A percentile compares a stretch with the other conserved stretches of the same genome.
Evolutionary conservation across 2,329 filamentous ascomycete genomes (phyloP).

Genomic region (Chalara sp.): DNA sequence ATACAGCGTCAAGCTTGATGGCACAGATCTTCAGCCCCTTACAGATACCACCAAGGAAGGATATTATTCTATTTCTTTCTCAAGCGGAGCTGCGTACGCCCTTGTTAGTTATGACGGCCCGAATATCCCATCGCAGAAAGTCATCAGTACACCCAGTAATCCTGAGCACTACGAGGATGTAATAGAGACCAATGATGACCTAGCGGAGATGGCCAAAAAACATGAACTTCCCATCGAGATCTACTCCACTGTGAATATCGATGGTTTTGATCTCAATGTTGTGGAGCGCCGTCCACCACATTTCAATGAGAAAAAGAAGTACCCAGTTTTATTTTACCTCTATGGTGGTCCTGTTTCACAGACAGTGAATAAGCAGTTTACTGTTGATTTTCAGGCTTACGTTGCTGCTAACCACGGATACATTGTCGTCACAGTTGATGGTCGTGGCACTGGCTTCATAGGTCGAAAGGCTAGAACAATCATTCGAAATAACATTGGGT

Average conservation of each 20-base stretch:
- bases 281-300: slow-evolving; percentile 85
- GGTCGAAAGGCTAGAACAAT: slow-evolving; percentile 78
- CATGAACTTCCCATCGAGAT: slow-evolving; percentile 78
- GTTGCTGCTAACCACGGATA: slow-evolving; percentile 82
- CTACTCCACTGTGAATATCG: slow-evolving; percentile 79
- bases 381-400: slow-evolving; percentile 85
- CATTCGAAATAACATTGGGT: slow-evolving; percentile 76
- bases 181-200: slow-evolving; percentile 70
- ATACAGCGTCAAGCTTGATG: slow-evolving; percentile 82
- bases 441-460: slow-evolving; percentile 84
- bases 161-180: slow-evolving; percentile 55
- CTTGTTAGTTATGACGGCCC: slow-evolving; percentile 83
- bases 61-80: slow-evolving; percentile 82
- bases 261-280: slow-evolving; percentile 65
- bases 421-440: slow-evolving; percentile 90
- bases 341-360: slow-evolving; percentile 96
- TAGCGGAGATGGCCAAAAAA: slow-evolving; percentile 63
- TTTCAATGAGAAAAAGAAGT: slow-evolving; percentile 76
- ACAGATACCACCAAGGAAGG: slow-evolving; percentile 68
- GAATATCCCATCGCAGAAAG: slow-evolving; percentile 81
- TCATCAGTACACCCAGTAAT: slow-evolving; percentile 75
- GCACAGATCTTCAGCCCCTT: slow-evolving; percentile 63
- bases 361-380: slow-evolving; percentile 72
- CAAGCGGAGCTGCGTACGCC: slow-evolving; percentile 71
- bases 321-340: slow-evolving; percentile 90